phyloP scores from a whole-genome alignment of 441 rosid genomes.

The Adansonia madagascariensis region DNA sequence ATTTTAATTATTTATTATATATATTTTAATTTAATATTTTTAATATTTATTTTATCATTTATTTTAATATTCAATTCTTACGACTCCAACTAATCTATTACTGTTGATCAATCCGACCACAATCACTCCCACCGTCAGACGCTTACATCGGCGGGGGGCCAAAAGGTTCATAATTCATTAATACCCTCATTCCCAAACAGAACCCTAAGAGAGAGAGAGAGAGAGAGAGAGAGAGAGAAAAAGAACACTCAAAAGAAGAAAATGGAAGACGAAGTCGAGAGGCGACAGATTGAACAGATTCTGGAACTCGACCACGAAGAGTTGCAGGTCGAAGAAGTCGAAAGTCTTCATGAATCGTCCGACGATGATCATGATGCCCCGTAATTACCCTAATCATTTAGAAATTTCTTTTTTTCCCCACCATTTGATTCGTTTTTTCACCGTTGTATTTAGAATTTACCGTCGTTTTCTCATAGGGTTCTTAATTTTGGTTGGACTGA shows the following conservation, averaged over 20 bases:
- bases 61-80: no score
- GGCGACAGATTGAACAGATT: slow-evolving; percentile 83
- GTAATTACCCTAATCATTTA: slow-evolving; percentile 33
- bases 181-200: background rate
- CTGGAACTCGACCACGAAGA: slow-evolving; percentile 85
- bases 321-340: slow-evolving; percentile 85
- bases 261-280: slow-evolving; percentile 56
- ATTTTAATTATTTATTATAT: no score
- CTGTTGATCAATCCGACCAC: no score
- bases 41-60: no score
- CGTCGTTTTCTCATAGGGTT: background rate
- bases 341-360: slow-evolving; percentile 51
- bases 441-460: background rate
- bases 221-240: background rate
- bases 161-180: background rate
- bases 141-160: slow-evolving; percentile 7
- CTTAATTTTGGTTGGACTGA: background rate
- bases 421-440: background rate
- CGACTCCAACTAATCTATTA: no score
- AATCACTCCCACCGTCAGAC: no score
- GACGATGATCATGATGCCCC: slow-evolving; percentile 50
- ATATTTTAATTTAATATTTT: no score
- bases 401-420: background rate
- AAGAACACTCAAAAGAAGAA: background rate
- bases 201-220: slow-evolving; percentile 1